Conservation (phyloP, 192 early-diverging fungal species). For the Mortierella antarctica region DNA sequence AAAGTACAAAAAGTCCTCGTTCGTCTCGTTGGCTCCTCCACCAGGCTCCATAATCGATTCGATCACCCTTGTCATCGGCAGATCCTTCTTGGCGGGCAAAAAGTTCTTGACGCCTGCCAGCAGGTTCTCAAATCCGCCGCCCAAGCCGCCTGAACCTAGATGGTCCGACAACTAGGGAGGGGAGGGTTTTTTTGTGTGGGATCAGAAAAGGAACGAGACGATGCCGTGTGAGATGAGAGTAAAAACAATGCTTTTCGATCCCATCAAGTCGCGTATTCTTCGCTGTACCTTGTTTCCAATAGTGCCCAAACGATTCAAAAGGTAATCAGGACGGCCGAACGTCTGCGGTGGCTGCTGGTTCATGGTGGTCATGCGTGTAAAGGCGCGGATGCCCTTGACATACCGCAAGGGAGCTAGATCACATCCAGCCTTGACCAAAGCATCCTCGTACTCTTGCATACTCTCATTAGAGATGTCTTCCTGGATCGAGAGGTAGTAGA, state of each 20-base stretch:
- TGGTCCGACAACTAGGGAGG: slow-evolving; percentile 69
- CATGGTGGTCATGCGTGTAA: slow-evolving; percentile 71
- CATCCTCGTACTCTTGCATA: slow-evolving; percentile 85
- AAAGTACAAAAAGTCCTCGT: slow-evolving; percentile 89
- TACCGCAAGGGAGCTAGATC: slow-evolving; percentile 81
- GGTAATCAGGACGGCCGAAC: slow-evolving; percentile 64
- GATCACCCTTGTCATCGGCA: slow-evolving; percentile 86
- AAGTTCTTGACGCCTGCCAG: slow-evolving; percentile 95
- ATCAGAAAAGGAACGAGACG: not conserved
- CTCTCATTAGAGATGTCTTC: slow-evolving; percentile 83
- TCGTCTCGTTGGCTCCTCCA: slow-evolving; percentile 59
- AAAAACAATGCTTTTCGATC: not conserved
- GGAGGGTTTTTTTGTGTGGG: not conserved
- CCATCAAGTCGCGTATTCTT: not conserved
- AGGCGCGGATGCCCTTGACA: slow-evolving; percentile 77
- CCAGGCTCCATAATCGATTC: slow-evolving; percentile 86
- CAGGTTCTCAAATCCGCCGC: slow-evolving; percentile 77
- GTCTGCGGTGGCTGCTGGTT: slow-evolving; percentile 54
- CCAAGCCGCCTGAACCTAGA: slow-evolving; percentile 74
- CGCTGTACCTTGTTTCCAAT: slow-evolving; percentile 74
- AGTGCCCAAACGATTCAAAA: slow-evolving; percentile 70
- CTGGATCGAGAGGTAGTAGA: slow-evolving; percentile 83
- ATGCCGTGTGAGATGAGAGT: not conserved
- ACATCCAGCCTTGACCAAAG: slow-evolving; percentile 79
- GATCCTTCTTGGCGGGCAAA: slow-evolving; percentile 89